phyloP scores from a whole-genome alignment of 2,329 filamentous ascomycete genomes.

The Tothia fuscella region DNA sequence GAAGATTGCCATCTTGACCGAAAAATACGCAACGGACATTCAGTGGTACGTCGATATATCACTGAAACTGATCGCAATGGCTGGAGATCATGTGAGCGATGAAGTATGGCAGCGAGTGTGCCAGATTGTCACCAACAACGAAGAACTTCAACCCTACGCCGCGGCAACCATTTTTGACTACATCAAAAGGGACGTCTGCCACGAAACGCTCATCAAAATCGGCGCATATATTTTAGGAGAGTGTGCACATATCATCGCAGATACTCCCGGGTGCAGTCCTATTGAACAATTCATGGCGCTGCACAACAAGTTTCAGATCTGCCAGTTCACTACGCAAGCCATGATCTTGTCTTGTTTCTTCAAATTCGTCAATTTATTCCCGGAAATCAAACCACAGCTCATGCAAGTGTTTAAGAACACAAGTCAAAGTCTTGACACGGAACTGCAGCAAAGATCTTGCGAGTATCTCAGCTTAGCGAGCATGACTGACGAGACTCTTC shows the following conservation, averaged over 20 bases:
- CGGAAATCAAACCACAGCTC: slow-evolving; percentile 93
- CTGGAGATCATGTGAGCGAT: slow-evolving; percentile 95
- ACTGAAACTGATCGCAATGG: slow-evolving; percentile 84
- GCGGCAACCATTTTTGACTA: slow-evolving; percentile 89
- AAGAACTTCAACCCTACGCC: slow-evolving; percentile 93
- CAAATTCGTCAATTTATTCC: slow-evolving; percentile 97
- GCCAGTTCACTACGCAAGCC: slow-evolving; percentile 77
- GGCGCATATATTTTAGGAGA: slow-evolving; percentile 92
- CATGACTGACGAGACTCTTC: slow-evolving; percentile 76
- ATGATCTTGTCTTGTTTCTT: slow-evolving; percentile 93
- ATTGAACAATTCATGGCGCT: slow-evolving; percentile 95
- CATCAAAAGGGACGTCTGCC: slow-evolving; percentile 82
- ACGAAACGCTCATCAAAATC: slow-evolving; percentile 96
- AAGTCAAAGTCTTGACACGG: slow-evolving; percentile 87
- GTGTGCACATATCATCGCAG: slow-evolving; percentile 92
- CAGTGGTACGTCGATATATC: slow-evolving; percentile 99
- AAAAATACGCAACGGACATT: slow-evolving; percentile 96
- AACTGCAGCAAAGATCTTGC: slow-evolving; percentile 90
- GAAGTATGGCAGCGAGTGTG: slow-evolving; percentile 99
- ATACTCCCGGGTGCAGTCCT: slow-evolving; percentile 81
- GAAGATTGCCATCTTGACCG: slow-evolving; percentile 95
- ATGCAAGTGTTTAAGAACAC: slow-evolving; percentile 83
- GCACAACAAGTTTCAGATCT: slow-evolving; percentile 78
- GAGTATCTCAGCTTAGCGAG: slow-evolving; percentile 83
- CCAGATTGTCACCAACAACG: slow-evolving; percentile 98